Conservation (phyloP, 805 yeast genomes). For the Peterozyma toletana region DNA sequence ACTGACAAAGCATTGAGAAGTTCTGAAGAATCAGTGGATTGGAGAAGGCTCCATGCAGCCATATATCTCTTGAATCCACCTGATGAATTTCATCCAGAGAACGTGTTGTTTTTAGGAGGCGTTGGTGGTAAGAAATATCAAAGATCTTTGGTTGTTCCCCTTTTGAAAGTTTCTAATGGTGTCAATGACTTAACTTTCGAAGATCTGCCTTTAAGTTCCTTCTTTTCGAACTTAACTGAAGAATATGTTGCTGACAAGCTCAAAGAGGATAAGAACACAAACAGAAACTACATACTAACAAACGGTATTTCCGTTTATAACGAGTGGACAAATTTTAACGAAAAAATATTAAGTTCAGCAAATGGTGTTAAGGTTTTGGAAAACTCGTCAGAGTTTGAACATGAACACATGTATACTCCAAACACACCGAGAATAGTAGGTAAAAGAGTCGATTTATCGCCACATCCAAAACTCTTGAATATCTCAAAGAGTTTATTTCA, state of each 20-base stretch:
- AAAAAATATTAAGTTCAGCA: background rate
- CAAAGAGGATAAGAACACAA: background rate
- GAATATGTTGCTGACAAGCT: background rate
- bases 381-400: background rate
- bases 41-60: background rate
- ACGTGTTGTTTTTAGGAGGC: background rate
- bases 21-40: background rate
- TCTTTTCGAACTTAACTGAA: background rate
- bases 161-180: slow-evolving; percentile 5
- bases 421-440: background rate
- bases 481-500: background rate
- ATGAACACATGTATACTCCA: background rate
- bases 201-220: background rate
- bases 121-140: background rate
- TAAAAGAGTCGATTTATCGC: background rate
- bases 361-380: too few species aligned
- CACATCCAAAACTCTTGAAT: background rate
- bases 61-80: background rate
- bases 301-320: slow-evolving; percentile 4
- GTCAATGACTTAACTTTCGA: background rate
- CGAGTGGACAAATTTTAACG: slow-evolving; percentile 1
- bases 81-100: background rate
- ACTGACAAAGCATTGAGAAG: slow-evolving; percentile 1
- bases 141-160: slow-evolving; percentile 3
- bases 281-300: background rate